Base-by-base conservation (phyloP, 148 eudicot species). In the Talinum fruticosum region DNA sequence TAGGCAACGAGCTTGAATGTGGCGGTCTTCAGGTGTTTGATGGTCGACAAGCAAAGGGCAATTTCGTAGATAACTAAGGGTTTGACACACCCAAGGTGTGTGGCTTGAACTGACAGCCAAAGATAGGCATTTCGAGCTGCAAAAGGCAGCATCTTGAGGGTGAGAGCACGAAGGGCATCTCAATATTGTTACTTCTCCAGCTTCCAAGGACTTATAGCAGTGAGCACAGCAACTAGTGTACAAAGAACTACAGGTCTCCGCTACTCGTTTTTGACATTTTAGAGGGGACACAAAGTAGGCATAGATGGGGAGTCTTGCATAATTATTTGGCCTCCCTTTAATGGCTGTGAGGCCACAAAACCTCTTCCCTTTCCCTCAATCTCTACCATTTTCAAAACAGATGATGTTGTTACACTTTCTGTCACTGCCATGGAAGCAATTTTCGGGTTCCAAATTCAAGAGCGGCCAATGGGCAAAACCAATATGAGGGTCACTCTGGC, bases 341-440 rank as follows among this genome's bases (percentile, higher is more conserved):
- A 47, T 3, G 93, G 76, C 67, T 82, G 84, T 30, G 89, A 71
- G 35, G 97, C 86, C 41, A 93, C 77, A 26, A 93, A 47, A 36
- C 90, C 84, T 76, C 96, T 89, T 33, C 99, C 99, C 44, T 80
- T 91, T n/a, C 92, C 97, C 74, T 83, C 83, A 7, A 90, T 81
- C 64, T 87, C 85, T 21, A 79, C 85, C 68, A 90, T 61, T 23
- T 66, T 86, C 35, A 90, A 71, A 29, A 38, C 29, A 49, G 76
- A 77, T 65, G 29, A 3, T 38, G 72, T 34, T 1, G 34, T 59
- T 26, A 64, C 83, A 44, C 69, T 75, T 73, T 80, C 82, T 35
- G 61, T 38, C 44, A 69, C 49, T 16, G 82, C 79, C 85, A 84
- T 82, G 45, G 38, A 24, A 35, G 14, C 47, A 70, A 21, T 33